Base-by-base conservation (phyloP, 78 protist genomes). In the Neovahlkampfia damariscottae region DNA sequence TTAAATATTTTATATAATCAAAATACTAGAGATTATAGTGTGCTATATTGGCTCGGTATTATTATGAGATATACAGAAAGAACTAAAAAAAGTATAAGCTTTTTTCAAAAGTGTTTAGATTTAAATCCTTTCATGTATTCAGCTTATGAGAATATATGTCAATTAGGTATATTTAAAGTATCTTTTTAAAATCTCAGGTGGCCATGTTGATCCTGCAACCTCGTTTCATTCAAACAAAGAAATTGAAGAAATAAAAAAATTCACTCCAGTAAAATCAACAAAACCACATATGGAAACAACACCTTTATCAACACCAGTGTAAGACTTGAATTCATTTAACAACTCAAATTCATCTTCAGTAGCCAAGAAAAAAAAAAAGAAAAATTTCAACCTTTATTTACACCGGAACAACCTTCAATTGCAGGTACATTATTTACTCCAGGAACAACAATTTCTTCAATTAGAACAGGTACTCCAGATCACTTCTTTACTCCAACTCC, bases 71-170 rank as follows among this genome's bases (percentile, higher is more conserved):
- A 50, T 50, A 50, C 62, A 50, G 19, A 50, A 19, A 50, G 62
- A 50, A 50, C 34, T n/a, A 19, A 50, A 19, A 19, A 70, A n/a
- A 75, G 79, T 9, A 9, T 69, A 10, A 2, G 1, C 8, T 77
- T 72, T 66, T 30, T 76, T 28, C 28, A 41, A 59, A 40, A 70
- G 5, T 10, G 34, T n/a, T 75, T 77, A 37, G 80, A 2, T 38
- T 10, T 29, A 38, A 74, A 77, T 58, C 81, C 81, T 27, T 77
- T 4, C 81, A 40, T 77, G 29, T 77, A 75, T 72, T 3, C n/a
- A 10, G 81, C 81, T 8, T 77, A 39, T 28, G 81, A 77, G 38
- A 71, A 40, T 3, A 72, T 77, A 41, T 28, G 40, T 28, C 30
- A 28, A 37, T 71, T 77, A 7, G 81, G 81, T 0, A 19, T 73